Evolutionary conservation across 208 protist species (phyloP).

Genomic region (Trypanosoma avium): DNA sequence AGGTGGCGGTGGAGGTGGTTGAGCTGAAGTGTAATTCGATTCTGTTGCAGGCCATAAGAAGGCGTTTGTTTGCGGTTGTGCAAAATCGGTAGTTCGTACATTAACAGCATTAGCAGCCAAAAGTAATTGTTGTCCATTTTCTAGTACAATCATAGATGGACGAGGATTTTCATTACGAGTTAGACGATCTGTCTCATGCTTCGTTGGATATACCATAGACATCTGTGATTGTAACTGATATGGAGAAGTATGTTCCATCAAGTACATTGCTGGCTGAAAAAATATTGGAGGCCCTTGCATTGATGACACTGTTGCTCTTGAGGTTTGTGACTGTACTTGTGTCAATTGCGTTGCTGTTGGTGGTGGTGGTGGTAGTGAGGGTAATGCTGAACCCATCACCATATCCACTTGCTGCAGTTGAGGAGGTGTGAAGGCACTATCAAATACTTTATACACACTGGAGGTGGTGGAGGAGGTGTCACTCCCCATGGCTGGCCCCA

Average conservation of each 20-base stretch:
- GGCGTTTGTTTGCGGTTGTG: background rate
- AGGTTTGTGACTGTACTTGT: no score
- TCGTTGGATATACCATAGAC: background rate
- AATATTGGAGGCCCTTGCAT: background rate
- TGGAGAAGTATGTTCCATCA: background rate
- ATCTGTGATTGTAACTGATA: background rate
- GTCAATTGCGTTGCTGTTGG: background rate
- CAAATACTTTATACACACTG: background rate
- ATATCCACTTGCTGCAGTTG: no score
- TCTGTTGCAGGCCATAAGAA: background rate
- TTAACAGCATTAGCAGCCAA: conserved; percentile 18
- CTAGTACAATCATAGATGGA: conserved; percentile 2
- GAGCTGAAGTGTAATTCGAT: background rate
- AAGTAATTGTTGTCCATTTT: conserved; percentile 15
- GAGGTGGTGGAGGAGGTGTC: conserved; percentile 5
- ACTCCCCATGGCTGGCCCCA: conserved; percentile 3
- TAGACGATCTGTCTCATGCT: background rate
- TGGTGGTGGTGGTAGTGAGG: background rate
- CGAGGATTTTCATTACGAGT: background rate
- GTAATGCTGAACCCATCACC: background rate
- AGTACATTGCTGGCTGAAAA: background rate
- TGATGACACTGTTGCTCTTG: no score
- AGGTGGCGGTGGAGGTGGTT: background rate
- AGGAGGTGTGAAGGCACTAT: background rate
- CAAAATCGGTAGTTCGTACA: conserved; percentile 5